Evolutionary conservation across 495 filamentous ascomycete species (phyloP).

Genomic region (Xylaria nigripes): DNA sequence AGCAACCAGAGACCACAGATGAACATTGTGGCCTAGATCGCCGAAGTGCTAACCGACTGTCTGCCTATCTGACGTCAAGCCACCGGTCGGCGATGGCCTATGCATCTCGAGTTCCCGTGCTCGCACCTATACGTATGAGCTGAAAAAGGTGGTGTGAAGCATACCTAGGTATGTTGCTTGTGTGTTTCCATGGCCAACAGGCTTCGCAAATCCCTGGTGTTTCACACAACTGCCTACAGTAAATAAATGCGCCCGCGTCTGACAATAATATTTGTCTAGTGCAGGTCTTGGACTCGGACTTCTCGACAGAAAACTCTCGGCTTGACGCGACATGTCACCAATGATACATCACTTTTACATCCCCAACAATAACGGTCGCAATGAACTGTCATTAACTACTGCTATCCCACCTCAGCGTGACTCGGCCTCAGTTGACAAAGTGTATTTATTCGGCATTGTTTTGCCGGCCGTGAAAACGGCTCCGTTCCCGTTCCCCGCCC

Average conservation of each 20-base stretch:
- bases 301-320: not conserved
- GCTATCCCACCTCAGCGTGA: not conserved
- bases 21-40: not conserved
- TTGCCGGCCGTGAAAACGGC: conserved; percentile 1
- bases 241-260: not conserved
- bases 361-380: not conserved
- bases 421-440: not conserved
- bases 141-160: not conserved
- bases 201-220: not conserved
- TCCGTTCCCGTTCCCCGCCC: not conserved
- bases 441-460: not conserved
- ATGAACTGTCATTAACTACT: not conserved
- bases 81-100: not conserved
- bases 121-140: not conserved
- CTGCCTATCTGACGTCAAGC: not conserved
- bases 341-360: conserved; percentile 4
- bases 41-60: not conserved
- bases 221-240: not conserved
- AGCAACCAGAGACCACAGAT: not conserved
- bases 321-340: conserved; percentile 1
- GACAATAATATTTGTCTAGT: not conserved
- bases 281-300: not conserved
- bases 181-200: not conserved
- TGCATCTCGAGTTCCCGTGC: not conserved
- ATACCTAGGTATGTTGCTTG: not conserved